These are phyloP conservation scores for Cercospora sp. DNA, from an alignment of 2,329 filamentous ascomycete species.

Conservation along the genomic window DNA sequence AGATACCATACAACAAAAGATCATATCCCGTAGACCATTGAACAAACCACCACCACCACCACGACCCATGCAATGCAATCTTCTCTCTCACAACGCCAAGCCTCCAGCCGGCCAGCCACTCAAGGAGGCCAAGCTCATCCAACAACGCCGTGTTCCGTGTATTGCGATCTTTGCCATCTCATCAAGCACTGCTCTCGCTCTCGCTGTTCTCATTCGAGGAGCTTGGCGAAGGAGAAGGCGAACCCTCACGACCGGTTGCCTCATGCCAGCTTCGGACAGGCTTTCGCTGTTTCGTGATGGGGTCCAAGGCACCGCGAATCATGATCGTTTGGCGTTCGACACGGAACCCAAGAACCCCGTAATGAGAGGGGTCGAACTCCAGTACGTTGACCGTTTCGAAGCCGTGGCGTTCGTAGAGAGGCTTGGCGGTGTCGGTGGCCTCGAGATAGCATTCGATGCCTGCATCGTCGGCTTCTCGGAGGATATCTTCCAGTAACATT, in stretches of 20 bases:
- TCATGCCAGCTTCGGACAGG: conserved; percentile 26
- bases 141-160: not conserved
- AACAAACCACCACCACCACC: not conserved
- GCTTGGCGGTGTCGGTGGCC: conserved; percentile 39
- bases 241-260: conserved; percentile 16
- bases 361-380: conserved; percentile 36
- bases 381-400: conserved; percentile 36
- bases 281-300: conserved; percentile 19
- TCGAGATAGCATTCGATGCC: conserved; percentile 46
- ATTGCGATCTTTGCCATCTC: not conserved
- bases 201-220: not conserved
- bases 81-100: not conserved
- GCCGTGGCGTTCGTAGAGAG: conserved; percentile 38
- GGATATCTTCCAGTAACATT: conserved; percentile 44
- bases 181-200: not conserved
- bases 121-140: not conserved
- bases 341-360: conserved; percentile 31
- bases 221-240: not conserved
- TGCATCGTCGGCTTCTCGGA: conserved; percentile 45
- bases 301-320: conserved; percentile 33
- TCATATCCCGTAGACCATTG: not conserved
- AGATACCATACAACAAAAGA: not conserved
- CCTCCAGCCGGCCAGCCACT: not conserved
- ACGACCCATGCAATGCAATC: not conserved
- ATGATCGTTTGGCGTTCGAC: conserved; percentile 38